Conservation (phyloP, 2,329 filamentous ascomycete species). For the Camptophora hylomeconis region DNA sequence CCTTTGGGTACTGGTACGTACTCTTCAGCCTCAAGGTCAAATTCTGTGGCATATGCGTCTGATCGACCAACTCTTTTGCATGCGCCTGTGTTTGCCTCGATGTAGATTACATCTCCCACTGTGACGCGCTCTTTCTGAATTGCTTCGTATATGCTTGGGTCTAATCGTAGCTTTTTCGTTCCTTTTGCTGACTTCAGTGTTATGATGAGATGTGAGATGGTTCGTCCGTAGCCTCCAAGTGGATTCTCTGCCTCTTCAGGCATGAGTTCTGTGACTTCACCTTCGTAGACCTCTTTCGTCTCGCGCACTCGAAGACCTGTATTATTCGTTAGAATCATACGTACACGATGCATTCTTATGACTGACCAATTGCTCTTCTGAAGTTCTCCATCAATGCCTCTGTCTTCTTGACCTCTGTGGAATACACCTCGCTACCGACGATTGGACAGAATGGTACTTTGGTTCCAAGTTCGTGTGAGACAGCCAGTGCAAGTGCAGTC, state of each 20-base stretch:
- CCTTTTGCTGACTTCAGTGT: slow-evolving; percentile 90
- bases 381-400: slow-evolving; percentile 99
- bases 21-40: slow-evolving; percentile 96
- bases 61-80: slow-evolving; percentile 94
- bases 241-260: slow-evolving; percentile 98
- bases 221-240: slow-evolving; percentile 90
- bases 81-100: slow-evolving; percentile 95
- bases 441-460: slow-evolving; percentile 99
- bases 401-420: slow-evolving; percentile 97
- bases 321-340: no score
- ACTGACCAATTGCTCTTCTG: slow-evolving; percentile 86
- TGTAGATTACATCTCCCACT: slow-evolving; percentile 95
- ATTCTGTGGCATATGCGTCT: slow-evolving; percentile 95
- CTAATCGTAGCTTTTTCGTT: slow-evolving; percentile 92
- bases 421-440: slow-evolving; percentile 95
- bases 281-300: slow-evolving; percentile 98
- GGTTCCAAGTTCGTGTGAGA: slow-evolving; percentile 92
- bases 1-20: slow-evolving; percentile 98
- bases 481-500: slow-evolving; percentile 85
- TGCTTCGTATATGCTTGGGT: slow-evolving; percentile 97
- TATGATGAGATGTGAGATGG: slow-evolving; percentile 89
- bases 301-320: slow-evolving; percentile 81
- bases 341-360: no score
- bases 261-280: slow-evolving; percentile 93
- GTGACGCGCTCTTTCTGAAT: slow-evolving; percentile 97